These are phyloP conservation scores for Sphenostylis stenocarpa DNA, from an alignment of 306 rosid species.

Conservation along the genomic window DNA sequence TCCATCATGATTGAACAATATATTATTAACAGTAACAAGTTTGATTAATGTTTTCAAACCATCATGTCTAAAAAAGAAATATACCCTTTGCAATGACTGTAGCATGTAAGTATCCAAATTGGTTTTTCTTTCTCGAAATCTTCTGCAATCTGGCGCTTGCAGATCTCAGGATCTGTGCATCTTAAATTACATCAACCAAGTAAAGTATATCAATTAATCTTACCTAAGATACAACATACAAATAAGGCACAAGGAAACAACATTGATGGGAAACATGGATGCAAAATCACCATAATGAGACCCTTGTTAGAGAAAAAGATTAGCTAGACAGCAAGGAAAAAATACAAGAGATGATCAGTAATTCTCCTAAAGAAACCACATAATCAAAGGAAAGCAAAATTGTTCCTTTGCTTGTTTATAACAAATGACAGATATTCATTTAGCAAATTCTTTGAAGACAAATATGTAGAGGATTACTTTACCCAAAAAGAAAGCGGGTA, in stretches of 20 bases:
- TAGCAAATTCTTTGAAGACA: background rate
- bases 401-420: background rate
- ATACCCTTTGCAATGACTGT: conserved; percentile 75
- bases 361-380: background rate
- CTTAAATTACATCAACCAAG: conserved; percentile 49
- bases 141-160: conserved; percentile 70
- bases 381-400: background rate
- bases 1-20: background rate
- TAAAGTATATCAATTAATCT: conserved; percentile 10
- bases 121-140: conserved; percentile 83
- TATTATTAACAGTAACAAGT: conserved; percentile 15
- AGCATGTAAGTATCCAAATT: conserved; percentile 89
- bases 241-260: conserved; percentile 15
- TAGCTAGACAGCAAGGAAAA: background rate
- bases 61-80: background rate
- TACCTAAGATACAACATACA: background rate
- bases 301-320: background rate
- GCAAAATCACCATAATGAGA: background rate
- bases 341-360: background rate
- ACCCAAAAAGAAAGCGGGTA: background rate
- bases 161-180: conserved; percentile 81
- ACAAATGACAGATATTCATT: background rate
- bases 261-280: background rate
- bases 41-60: conserved; percentile 3
- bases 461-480: background rate